Conservation (phyloP, 2,329 filamentous ascomycete species). For the Teratosphaeria destructans region DNA sequence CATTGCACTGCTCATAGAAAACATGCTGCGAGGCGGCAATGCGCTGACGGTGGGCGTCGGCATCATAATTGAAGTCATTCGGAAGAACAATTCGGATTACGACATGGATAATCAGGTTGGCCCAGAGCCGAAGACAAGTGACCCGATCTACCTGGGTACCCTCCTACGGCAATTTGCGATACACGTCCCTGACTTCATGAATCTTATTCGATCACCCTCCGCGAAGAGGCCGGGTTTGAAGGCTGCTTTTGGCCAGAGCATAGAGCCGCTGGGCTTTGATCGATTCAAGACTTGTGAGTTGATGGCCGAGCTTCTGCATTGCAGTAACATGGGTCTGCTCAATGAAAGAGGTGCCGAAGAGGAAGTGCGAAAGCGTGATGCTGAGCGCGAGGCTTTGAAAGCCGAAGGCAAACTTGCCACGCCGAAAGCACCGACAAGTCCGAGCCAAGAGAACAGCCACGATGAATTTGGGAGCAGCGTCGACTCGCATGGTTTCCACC, state of each 20-base stretch:
- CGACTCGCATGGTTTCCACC: slow-evolving; percentile 42
- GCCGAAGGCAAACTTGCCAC: slow-evolving; percentile 63
- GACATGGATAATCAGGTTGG: slow-evolving; percentile 83
- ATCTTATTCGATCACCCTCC: slow-evolving; percentile 68
- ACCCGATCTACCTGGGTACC: slow-evolving; percentile 91
- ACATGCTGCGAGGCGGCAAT: slow-evolving; percentile 91
- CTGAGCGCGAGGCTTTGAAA: slow-evolving; percentile 69
- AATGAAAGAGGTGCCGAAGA: slow-evolving; percentile 88
- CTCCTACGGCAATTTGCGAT: slow-evolving; percentile 80
- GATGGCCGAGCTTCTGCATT: slow-evolving; percentile 95
- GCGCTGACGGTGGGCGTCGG: slow-evolving; percentile 91
- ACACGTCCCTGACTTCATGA: slow-evolving; percentile 90
- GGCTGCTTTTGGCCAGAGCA: slow-evolving; percentile 80
- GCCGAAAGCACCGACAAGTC: slow-evolving; percentile 43
- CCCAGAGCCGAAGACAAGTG: slow-evolving; percentile 69
- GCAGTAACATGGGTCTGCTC: slow-evolving; percentile 94
- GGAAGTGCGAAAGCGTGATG: slow-evolving; percentile 68
- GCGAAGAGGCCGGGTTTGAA: slow-evolving; percentile 64
- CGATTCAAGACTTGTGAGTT: slow-evolving; percentile 98
- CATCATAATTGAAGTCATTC: slow-evolving; percentile 95
- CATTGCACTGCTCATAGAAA: slow-evolving; percentile 70
- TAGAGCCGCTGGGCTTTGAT: slow-evolving; percentile 92
- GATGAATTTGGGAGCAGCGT: slow-evolving; percentile 43
- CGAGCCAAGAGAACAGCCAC: slow-evolving; percentile 38
- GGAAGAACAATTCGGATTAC: slow-evolving; percentile 99